These are phyloP conservation scores for Zymoseptoria ardabiliae DNA, from an alignment of 2,329 filamentous ascomycete species.

Conservation along the genomic window DNA sequence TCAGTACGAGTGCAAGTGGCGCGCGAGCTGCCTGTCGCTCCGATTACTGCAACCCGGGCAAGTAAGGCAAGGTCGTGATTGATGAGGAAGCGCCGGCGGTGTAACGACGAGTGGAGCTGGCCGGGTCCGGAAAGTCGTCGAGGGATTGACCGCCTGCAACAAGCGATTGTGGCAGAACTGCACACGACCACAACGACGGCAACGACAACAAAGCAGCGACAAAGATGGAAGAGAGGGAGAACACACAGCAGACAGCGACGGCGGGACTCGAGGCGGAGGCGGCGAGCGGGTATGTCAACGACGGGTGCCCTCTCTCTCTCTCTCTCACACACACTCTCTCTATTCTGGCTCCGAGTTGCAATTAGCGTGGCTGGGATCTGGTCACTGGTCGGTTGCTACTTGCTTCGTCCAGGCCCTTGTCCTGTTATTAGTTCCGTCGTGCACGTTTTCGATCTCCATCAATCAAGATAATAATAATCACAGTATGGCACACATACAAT, in stretches of 20 bases:
- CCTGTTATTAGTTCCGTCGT: not conserved
- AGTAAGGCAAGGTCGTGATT: not conserved
- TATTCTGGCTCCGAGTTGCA: not conserved
- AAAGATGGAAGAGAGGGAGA: not conserved
- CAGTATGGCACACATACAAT: not conserved
- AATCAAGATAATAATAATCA: no score
- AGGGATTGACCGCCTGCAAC: not conserved
- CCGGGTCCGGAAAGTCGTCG: not conserved
- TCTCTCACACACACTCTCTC: not conserved
- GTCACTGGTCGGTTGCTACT: not conserved
- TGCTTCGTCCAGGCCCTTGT: not conserved
- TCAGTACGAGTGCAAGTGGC: not conserved
- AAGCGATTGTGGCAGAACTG: not conserved
- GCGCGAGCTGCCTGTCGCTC: not conserved
- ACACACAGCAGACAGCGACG: not conserved
- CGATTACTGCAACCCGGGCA: not conserved
- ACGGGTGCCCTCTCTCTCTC: not conserved
- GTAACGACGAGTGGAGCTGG: not conserved
- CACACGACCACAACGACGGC: not conserved
- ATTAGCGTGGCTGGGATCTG: not conserved
- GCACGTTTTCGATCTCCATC: not conserved
- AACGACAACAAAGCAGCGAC: not conserved
- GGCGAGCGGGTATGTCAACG: not conserved
- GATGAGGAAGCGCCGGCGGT: not conserved
- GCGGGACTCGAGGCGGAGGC: not conserved